Conservation (phyloP, 2,329 filamentous ascomycete genomes). For the Alternaria sp. region DNA sequence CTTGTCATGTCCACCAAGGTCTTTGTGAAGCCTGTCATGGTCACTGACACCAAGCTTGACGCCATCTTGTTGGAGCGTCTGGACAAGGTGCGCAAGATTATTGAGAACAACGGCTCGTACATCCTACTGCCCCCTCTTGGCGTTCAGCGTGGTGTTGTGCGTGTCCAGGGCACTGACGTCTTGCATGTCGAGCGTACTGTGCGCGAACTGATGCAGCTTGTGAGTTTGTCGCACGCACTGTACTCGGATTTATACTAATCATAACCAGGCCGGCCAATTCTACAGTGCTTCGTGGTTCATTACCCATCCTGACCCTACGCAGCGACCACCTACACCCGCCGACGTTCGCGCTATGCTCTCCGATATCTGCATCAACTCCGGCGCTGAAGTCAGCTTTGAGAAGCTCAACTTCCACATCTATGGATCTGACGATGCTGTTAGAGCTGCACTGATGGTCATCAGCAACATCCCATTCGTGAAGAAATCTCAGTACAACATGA, state of each 20-base stretch:
- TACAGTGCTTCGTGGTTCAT: constrained; percentile 98
- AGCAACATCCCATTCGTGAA: constrained; percentile 89
- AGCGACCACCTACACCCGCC: constrained; percentile 66
- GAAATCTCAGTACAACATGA: constrained; percentile 87
- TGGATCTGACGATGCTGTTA: constrained; percentile 94
- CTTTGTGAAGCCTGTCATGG: constrained; percentile 85
- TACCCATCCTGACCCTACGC: constrained; percentile 74
- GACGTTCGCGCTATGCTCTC: constrained; percentile 91
- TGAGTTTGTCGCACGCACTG: constrained; percentile 56
- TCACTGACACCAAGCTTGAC: constrained; percentile 92
- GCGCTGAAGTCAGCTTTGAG: constrained; percentile 93
- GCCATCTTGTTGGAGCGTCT: constrained; percentile 88
- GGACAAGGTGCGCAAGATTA: constrained; percentile 97
- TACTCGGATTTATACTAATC: constrained; percentile 26
- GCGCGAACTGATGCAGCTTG: constrained; percentile 92
- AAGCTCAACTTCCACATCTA: constrained; percentile 93
- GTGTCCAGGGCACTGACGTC: constrained; percentile 92
- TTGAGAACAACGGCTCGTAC: constrained; percentile 94
- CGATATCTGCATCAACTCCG: constrained; percentile 95
- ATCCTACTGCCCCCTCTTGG: constrained; percentile 90
- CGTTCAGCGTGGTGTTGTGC: constrained; percentile 81
- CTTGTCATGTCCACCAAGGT: constrained; percentile 79
- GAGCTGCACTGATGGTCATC: constrained; percentile 92
- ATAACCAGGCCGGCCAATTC: constrained; percentile 83
- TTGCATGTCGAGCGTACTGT: constrained; percentile 94